These are phyloP conservation scores for Leucogyrophana mollusca DNA, from an alignment of 768 basidiomycete species.

Conservation along the genomic window DNA sequence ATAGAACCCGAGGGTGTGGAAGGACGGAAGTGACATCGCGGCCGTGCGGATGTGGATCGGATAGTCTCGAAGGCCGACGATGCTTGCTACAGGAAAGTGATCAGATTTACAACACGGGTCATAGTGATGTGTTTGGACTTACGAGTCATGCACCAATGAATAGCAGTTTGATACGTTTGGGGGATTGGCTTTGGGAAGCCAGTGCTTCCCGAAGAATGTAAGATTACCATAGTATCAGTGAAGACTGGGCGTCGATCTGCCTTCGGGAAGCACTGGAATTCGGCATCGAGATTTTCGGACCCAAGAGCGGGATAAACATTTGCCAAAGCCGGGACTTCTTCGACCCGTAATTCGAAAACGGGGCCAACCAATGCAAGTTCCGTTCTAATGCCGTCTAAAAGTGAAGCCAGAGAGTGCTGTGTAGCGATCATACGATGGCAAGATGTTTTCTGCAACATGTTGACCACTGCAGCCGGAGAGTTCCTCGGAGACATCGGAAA, in stretches of 20 bases:
- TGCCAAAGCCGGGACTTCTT: constrained; percentile 12
- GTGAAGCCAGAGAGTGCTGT: constrained; percentile 20
- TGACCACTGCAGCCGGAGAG: constrained; percentile 30
- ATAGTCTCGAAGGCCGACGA: constrained; percentile 8
- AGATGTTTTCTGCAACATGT: constrained; percentile 35
- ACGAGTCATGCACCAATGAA: constrained; percentile 38
- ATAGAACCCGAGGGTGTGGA: constrained; percentile 17
- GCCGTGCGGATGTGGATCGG: constrained; percentile 3
- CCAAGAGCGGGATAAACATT: constrained; percentile 10
- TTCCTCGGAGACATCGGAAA: constrained; percentile 40
- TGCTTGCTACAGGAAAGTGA: constrained; percentile 5
- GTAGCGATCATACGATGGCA: constrained; percentile 40
- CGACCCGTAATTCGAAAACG: constrained; percentile 8
- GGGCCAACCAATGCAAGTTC: constrained; percentile 10
- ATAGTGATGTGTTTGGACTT: constrained; percentile 14
- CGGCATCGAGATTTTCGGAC: neutral
- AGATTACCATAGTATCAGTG: constrained; percentile 29
- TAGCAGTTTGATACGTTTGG: constrained; percentile 26
- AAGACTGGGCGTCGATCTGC: constrained; percentile 1
- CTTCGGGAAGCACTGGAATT: constrained; percentile 13
- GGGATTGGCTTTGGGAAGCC: constrained; percentile 44
- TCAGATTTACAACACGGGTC: neutral
- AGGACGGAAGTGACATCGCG: constrained; percentile 18
- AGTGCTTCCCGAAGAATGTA: constrained; percentile 52
- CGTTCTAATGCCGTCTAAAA: constrained; percentile 28